These are phyloP conservation scores for Trichosporon faecale DNA, from an alignment of 1,284 basidiomycete genomes.

Conservation along the genomic window DNA sequence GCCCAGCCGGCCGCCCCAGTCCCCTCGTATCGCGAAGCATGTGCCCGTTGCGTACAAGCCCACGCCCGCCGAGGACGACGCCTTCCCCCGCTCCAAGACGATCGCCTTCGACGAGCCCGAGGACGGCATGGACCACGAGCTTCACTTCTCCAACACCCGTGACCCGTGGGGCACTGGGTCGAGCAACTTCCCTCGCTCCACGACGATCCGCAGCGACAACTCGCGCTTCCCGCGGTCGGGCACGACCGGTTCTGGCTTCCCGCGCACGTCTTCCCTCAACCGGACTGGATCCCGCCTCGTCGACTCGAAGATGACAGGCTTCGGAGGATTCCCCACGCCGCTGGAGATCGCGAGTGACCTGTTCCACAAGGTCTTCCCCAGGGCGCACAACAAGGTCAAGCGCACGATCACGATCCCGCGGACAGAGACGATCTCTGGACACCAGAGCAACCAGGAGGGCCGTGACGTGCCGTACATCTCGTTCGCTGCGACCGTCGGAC, in stretches of 20 bases:
- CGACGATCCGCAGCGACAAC: conserved; percentile 40
- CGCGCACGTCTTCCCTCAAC: conserved; percentile 48
- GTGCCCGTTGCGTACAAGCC: not conserved
- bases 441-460: conserved; percentile 48
- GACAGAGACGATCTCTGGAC: conserved; percentile 60
- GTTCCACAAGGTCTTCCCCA: conserved; percentile 61
- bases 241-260: conserved; percentile 36
- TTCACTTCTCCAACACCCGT: conserved; percentile 16
- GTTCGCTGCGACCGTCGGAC: conserved; percentile 77
- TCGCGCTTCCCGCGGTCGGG: conserved; percentile 28
- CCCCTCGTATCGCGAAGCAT: not conserved
- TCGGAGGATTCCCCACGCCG: conserved; percentile 88
- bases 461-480: conserved; percentile 73
- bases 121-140: conserved; percentile 28
- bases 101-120: conserved; percentile 58
- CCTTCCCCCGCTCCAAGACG: conserved; percentile 58
- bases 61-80: conserved; percentile 24
- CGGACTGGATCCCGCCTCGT: conserved; percentile 43
- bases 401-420: conserved; percentile 70
- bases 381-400: conserved; percentile 57
- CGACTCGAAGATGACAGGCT: conserved; percentile 52
- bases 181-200: conserved; percentile 41
- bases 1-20: not conserved
- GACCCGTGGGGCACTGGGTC: conserved; percentile 29
- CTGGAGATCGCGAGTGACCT: conserved; percentile 59